phyloP scores from a whole-genome alignment of 306 rosid species.

The Glycyrrhiza uralensis region DNA sequence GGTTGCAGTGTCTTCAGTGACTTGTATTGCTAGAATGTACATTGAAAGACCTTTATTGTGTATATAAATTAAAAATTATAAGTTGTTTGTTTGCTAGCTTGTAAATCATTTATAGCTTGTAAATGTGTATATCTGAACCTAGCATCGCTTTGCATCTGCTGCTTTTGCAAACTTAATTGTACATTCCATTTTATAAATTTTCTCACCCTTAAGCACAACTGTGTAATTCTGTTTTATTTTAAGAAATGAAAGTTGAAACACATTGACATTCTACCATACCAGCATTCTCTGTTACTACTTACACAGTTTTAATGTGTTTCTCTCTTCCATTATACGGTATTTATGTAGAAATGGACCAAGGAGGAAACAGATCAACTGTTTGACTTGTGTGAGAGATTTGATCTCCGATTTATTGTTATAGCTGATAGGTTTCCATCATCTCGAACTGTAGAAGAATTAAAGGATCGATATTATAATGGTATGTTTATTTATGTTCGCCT shows the following conservation, averaged over 20 bases:
- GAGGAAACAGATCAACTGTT: slow-evolving; percentile 93
- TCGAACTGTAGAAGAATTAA: slow-evolving; percentile 81
- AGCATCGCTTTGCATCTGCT: background rate
- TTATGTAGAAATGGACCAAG: slow-evolving; percentile 75
- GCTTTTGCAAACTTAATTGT: background rate
- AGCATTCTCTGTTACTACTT: background rate
- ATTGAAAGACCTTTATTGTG: background rate
- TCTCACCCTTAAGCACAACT: background rate
- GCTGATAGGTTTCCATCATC: slow-evolving; percentile 88
- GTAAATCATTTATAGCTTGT: background rate
- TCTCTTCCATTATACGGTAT: slow-evolving; percentile 9
- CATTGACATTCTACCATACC: background rate
- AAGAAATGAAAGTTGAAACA: background rate
- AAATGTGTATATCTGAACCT: slow-evolving; percentile 14
- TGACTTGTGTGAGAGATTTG: slow-evolving; percentile 78
- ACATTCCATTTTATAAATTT: background rate
- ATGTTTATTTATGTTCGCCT: slow-evolving; percentile 25
- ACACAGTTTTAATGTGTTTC: slow-evolving; percentile 1
- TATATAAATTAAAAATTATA: background rate
- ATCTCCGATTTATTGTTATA: slow-evolving; percentile 82
- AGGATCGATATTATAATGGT: slow-evolving; percentile 89
- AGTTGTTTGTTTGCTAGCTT: background rate
- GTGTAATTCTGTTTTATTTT: background rate
- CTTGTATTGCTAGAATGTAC: background rate
- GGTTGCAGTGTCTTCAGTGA: background rate